Evolutionary conservation across 2,329 filamentous ascomycete species (phyloP), one percentile per base, ranked within the genome.

Genomic region (Rasamsonia emersonii): DNA sequence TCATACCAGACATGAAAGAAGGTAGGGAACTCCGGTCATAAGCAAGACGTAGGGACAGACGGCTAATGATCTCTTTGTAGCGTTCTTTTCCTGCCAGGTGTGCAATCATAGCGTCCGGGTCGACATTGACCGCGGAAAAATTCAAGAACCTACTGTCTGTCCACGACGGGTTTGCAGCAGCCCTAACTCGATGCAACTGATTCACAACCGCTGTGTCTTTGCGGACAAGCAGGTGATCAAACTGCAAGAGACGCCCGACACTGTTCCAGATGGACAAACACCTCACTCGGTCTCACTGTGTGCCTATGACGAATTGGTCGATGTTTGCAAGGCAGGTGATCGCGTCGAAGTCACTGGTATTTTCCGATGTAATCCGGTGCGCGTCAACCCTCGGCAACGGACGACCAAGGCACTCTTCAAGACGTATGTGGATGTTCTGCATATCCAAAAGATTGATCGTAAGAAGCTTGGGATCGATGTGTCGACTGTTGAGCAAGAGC

Each of bases 191-290:
- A 96, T 98, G 89, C 85, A 95, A 53, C 93, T 98, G 45, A 74
- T 96, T 13, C 91, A 98, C 67, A 98, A 98, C 60, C 80, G 91
- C 39, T 96, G 86, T 46, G 75, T 76, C 6, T 98, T 98, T 51
- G 82, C 88, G 34, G 91, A 98, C 58, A 98, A 98, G 67, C 91
- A 98, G 57, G 86, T 98, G 38, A 94, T 98, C 64, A 98, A 98
- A 59, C 70, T 98, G 24, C 91, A 98, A 61, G 91, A 98, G 61
- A 98, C 91, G 0, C 91, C 91, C 0, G 91, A 98, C 58, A 85
- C 78, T 21, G 82, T 98, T 11, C 91, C 91, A 29, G 82, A 94
- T 44, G 91, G 91, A 11, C 91, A 98, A 62, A 98, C 91, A 13
- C 91, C 91, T 9, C 91, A 98, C 60, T 94, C 89, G 0, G 91